phyloP scores from a whole-genome alignment of 768 basidiomycete genomes.

The Russula sp. region DNA sequence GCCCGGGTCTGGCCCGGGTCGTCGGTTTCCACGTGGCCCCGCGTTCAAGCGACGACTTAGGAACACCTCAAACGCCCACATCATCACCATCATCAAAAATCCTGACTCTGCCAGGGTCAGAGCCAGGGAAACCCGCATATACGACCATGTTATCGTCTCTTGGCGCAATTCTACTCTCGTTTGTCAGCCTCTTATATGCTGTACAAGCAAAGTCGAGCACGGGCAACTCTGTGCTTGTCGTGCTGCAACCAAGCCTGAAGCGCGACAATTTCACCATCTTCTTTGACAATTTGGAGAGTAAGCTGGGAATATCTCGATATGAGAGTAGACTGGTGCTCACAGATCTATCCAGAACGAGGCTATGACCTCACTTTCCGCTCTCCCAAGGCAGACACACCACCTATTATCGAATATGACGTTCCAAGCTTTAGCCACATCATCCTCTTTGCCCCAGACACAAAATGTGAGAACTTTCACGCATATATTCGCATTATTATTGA shows the following conservation, averaged over 20 bases:
- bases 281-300: constrained; percentile 76
- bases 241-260: constrained; percentile 71
- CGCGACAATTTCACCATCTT: constrained; percentile 74
- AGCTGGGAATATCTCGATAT: constrained; percentile 21
- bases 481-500: not conserved
- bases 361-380: constrained; percentile 84
- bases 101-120: constrained; percentile 6
- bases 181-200: constrained; percentile 35
- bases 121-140: constrained; percentile 7
- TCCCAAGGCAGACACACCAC: constrained; percentile 69
- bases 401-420: constrained; percentile 65
- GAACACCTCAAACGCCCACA: not conserved
- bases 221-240: constrained; percentile 78
- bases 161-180: constrained; percentile 33
- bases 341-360: constrained; percentile 56
- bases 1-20: not conserved
- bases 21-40: not conserved
- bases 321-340: constrained; percentile 14
- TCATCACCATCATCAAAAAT: not conserved
- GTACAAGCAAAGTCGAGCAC: constrained; percentile 66
- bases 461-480: constrained; percentile 54
- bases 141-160: constrained; percentile 34
- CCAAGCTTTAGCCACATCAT: constrained; percentile 83
- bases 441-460: constrained; percentile 79
- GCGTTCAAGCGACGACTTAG: not conserved